Conservation (phyloP, 2,329 filamentous ascomycete genomes). For the Nigrospora oryzae region DNA sequence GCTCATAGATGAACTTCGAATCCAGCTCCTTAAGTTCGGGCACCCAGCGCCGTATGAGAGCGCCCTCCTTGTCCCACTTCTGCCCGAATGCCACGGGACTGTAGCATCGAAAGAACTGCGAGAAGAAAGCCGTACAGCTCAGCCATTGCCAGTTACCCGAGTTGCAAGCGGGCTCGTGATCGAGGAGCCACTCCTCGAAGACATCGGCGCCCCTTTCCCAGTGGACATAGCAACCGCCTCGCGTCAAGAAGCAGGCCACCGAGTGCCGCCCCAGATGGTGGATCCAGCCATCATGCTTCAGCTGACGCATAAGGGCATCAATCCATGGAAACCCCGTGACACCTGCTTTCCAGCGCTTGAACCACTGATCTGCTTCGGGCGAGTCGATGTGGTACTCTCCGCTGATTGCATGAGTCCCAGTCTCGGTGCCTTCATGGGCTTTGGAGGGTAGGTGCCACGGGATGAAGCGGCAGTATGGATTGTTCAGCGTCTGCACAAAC, state of each 20-base stretch:
- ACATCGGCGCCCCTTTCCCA: constrained; percentile 75
- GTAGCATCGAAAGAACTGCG: constrained; percentile 64
- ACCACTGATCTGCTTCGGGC: constrained; percentile 53
- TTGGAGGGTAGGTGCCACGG: constrained; percentile 70
- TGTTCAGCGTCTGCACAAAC: constrained; percentile 58
- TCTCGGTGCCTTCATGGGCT: constrained; percentile 28
- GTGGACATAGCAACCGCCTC: constrained; percentile 68
- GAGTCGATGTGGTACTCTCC: constrained; percentile 58
- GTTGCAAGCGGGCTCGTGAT: constrained; percentile 68
- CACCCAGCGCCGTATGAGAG: constrained; percentile 55
- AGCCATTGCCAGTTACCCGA: constrained; percentile 75
- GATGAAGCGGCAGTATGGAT: constrained; percentile 62
- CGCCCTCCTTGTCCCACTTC: constrained; percentile 66
- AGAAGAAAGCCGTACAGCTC: constrained; percentile 66
- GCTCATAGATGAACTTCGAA: constrained; percentile 70
- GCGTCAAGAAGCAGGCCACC: constrained; percentile 74
- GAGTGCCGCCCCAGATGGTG: constrained; percentile 70
- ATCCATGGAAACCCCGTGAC: constrained; percentile 74
- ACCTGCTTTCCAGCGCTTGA: constrained; percentile 60
- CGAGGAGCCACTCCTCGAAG: constrained; percentile 67
- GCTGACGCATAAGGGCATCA: constrained; percentile 71
- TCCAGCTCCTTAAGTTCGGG: constrained; percentile 56
- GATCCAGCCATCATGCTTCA: constrained; percentile 67
- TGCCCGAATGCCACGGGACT: constrained; percentile 63
- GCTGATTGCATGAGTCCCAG: constrained; percentile 37